phyloP scores from a whole-genome alignment of 345 rosid species.

The Eucalyptus victrix region DNA sequence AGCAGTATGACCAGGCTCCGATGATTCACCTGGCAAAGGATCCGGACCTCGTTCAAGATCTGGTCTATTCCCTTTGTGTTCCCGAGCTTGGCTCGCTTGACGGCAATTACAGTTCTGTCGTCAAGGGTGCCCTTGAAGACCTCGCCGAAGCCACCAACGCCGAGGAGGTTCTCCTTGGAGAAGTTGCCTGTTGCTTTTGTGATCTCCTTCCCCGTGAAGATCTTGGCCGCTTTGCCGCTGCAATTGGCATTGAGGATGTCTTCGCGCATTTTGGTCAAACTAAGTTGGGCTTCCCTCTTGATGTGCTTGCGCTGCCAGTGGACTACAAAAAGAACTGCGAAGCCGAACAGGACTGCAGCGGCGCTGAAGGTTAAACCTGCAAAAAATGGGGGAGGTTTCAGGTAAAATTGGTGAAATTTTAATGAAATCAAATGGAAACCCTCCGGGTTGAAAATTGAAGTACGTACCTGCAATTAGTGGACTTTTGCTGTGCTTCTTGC shows the following conservation, averaged over 20 bases:
- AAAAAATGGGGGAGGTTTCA: not conserved
- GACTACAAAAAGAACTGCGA: conserved; percentile 6
- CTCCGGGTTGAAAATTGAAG: no score
- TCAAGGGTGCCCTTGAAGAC: conserved; percentile 40
- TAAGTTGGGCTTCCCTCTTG: conserved; percentile 17
- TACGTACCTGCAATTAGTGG: conserved; percentile 26
- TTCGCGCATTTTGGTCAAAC: conserved; percentile 33
- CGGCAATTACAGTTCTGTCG: conserved; percentile 27
- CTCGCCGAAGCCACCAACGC: conserved; percentile 47
- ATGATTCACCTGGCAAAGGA: conserved; percentile 57
- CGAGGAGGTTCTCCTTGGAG: conserved; percentile 28
- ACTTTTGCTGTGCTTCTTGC: conserved; percentile 29
- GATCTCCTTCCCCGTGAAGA: conserved; percentile 47
- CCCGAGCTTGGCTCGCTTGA: conserved; percentile 45
- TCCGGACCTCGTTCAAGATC: conserved; percentile 49
- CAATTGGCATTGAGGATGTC: conserved; percentile 39
- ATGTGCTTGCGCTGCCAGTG: conserved; percentile 5
- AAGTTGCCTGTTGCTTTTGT: conserved; percentile 32
- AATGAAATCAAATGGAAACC: not conserved
- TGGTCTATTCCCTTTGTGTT: conserved; percentile 37
- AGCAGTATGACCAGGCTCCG: conserved; percentile 28
- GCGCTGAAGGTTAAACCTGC: conserved; percentile 23
- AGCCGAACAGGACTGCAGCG: conserved; percentile 9
- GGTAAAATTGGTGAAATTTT: not conserved
- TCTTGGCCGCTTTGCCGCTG: conserved; percentile 21